Evolutionary conservation across 257 asterid species (phyloP), one percentile per base, ranked within the genome.

Genomic region (Ilex aquifolium): DNA sequence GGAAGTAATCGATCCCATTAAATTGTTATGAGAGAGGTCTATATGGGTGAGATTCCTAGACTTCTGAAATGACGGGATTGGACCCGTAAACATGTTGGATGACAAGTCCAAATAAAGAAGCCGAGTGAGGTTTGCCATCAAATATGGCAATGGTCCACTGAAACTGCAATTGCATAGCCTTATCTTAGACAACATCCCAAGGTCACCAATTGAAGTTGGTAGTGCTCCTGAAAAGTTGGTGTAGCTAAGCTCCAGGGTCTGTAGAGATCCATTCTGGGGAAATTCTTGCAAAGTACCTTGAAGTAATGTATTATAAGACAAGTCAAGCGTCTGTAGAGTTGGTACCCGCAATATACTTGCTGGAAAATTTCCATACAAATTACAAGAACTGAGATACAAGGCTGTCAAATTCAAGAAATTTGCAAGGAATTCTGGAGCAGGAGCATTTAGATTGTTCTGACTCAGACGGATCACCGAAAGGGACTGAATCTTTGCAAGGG

Each of bases 391-490:
- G 5, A 84, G 80, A 4, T 57, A 70, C 68, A 87, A 73, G 32
- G 31, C 56, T 21, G 67, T 71, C 80, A 87, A 61, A 62, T 61
- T 71, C 3, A 70, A 15, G 53, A 80, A 57, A 4, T 71, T 16
- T n/a, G 78, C 67, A 2, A 84, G 70, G 59, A 74, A 69, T 0
- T 62, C 66, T 0, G 86, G 84, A 27, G 71, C 62, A 7, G 57
- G 30, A 1, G 81, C 56, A 0, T 78, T 69, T 32, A 85, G 69
- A 72, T 76, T 59, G 71, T 79, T 85, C 44, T 31, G 6, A 2
- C 65, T 85, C 0, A 85, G 82, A 1, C 15, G 72, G 59, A 88
- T 67, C 32, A 62, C 57, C 1, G 85, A 81, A 29, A 88, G 87
- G 16, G 58, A 63, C 0, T 0, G 71, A 21, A 88, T 79, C 39